Base-by-base conservation (phyloP, 257 asterid species). In the Rehmannia glutinosa region DNA sequence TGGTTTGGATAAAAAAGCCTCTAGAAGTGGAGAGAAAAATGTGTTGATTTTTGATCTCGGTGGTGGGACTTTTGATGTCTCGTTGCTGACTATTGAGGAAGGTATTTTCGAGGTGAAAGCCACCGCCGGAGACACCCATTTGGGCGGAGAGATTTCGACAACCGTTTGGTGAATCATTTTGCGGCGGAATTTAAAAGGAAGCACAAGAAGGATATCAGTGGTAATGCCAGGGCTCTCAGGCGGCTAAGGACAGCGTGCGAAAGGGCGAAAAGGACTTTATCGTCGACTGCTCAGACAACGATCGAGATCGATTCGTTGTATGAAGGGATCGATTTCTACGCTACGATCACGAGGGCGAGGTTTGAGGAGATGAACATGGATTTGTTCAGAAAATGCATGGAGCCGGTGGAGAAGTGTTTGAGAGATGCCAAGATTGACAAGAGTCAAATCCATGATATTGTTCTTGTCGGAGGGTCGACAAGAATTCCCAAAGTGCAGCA, bases 311-410 rank as follows among this genome's bases (percentile, higher is more conserved):
- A 85, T 71, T 85, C 91, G 0, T 13, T 84, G 19, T 77, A 72
- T 21, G 84, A 80, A 41, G 91, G 91, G 0, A 64, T 82, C 11
- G 91, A 84, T 69, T 84, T 84, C 81, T 84, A 81, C 32, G 82
- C 87, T 1, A 75, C 88, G 0, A 80, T 82, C 23, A 82, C 91
- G 0, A 65, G 91, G 61, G 87, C 91, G 0, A 55, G 86, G 11
- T 84, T 84, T 23, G 91, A 84, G 68, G 87, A 84, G 25, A n/a
- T 84, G 73, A 80, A 78, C 66, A 82, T 80, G 86, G 91, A 84
- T 25, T 66, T 84, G 63, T 84, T 84, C 60, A 62, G 84, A 21
- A 82, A 80, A 46, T 82, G 86, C 24, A 85, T 82, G 84, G 86
- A 82, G 55, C 91, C 88, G 0, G 91, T 82, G 49, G 86, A 85